These are phyloP conservation scores for Tilletia caries DNA, from an alignment of 1,284 basidiomycete genomes.

Conservation along the genomic window DNA sequence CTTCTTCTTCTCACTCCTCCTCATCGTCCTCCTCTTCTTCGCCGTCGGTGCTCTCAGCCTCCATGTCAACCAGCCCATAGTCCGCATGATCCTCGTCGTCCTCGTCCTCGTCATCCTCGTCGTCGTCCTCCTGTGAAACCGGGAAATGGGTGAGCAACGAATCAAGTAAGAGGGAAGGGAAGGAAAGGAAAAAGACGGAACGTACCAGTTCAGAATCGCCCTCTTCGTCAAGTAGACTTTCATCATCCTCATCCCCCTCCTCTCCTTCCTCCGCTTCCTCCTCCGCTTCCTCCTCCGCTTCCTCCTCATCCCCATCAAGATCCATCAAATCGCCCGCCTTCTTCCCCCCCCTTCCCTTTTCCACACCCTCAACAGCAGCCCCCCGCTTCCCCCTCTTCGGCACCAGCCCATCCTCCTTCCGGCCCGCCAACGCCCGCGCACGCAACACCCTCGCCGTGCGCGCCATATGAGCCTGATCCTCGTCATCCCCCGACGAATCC, in stretches of 20 bases:
- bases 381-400: neutral
- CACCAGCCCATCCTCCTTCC: neutral
- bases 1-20: neutral
- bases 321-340: neutral
- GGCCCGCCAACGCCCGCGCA: neutral
- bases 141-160: neutral
- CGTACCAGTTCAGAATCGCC: conserved; percentile 1
- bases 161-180: too few species aligned
- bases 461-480: neutral
- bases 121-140: neutral
- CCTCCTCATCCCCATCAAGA: neutral
- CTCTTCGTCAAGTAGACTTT: conserved; percentile 2
- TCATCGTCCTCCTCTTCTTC: conserved; percentile 3
- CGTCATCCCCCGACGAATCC: neutral
- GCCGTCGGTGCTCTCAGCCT: conserved; percentile 12
- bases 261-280: neutral
- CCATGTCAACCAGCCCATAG: conserved; percentile 9
- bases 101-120: conserved; percentile 8
- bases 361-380: neutral
- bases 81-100: conserved; percentile 12
- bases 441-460: neutral
- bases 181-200: neutral
- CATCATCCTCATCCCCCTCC: conserved; percentile 3
- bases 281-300: too few species aligned
- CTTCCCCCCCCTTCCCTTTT: neutral